phyloP scores from a whole-genome alignment of 2,329 filamentous ascomycete genomes.

The Sporothrix sp. region DNA sequence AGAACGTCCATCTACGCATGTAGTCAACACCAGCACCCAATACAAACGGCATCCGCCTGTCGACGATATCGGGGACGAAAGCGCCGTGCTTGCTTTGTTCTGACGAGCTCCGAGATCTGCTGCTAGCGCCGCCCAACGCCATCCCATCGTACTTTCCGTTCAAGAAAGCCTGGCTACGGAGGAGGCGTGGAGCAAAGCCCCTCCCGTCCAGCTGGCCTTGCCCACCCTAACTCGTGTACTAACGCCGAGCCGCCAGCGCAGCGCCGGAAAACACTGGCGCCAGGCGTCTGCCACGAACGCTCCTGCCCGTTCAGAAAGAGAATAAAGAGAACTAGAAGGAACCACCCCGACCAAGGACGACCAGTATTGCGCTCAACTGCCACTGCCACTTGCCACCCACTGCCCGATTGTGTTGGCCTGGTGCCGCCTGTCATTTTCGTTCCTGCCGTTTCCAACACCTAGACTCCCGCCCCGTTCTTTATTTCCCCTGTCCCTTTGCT shows the following conservation, averaged over 20 bases:
- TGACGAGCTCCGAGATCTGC: too few relatives aligned
- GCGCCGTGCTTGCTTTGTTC: too few relatives aligned
- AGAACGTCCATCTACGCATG: too few relatives aligned
- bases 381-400: constrained; percentile 1
- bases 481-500: not conserved
- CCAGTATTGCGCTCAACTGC: not conserved
- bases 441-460: too few relatives aligned
- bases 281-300: not conserved
- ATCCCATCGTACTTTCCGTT: constrained; percentile 1
- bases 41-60: too few relatives aligned
- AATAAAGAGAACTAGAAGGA: not conserved
- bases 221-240: constrained; percentile 2
- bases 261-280: not conserved
- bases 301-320: too few relatives aligned
- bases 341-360: not conserved
- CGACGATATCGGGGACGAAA: too few relatives aligned
- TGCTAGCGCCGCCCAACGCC: not conserved
- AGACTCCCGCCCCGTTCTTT: too few relatives aligned
- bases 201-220: constrained; percentile 11
- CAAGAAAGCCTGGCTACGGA: constrained; percentile 10
- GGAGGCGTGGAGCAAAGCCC: constrained; percentile 8
- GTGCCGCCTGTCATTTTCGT: too few relatives aligned
- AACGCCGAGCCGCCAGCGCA: not conserved
- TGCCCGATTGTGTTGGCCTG: constrained; percentile 2
- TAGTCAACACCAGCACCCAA: too few relatives aligned